Percentiles rank a stretch among this genome's conserved stretches.
Evolutionary conservation across 2,329 filamentous ascomycete genomes (phyloP).

Genomic region (Harringtonia lauricola): DNA sequence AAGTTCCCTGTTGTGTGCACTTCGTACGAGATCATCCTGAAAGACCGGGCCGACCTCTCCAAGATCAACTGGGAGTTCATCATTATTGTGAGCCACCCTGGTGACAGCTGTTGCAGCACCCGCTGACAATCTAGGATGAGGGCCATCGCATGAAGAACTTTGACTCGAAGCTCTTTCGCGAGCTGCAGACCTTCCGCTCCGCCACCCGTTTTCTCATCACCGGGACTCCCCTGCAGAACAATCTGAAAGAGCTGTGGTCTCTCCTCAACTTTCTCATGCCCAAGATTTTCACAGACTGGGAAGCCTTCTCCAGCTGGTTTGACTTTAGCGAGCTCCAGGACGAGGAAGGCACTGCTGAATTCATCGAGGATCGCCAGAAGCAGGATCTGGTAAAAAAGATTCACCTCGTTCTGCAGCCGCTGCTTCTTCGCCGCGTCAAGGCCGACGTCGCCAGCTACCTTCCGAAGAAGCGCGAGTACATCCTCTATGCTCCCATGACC

Average conservation of each 20-base stretch:
- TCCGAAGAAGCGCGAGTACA: constrained; percentile 95
- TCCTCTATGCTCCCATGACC: constrained; percentile 87
- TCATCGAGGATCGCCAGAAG: constrained; percentile 68
- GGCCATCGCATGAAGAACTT: constrained; percentile 96
- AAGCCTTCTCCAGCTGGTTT: constrained; percentile 92
- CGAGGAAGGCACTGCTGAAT: constrained; percentile 64
- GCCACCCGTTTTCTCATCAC: constrained; percentile 88
- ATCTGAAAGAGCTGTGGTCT: constrained; percentile 89
- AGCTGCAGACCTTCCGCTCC: constrained; percentile 78
- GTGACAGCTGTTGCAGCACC: neutral
- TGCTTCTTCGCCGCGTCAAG: constrained; percentile 80
- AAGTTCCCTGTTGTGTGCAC: constrained; percentile 90
- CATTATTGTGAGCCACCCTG: constrained; percentile 56
- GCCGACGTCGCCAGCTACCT: constrained; percentile 83
- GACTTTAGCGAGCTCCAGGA: constrained; percentile 90
- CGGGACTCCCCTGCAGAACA: constrained; percentile 91
- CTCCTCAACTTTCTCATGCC: constrained; percentile 87
- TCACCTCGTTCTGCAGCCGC: constrained; percentile 87
- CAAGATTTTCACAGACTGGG: constrained; percentile 84
- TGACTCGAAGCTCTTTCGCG: constrained; percentile 82
- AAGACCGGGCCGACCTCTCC: constrained; percentile 70
- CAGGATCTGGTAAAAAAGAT: constrained; percentile 76
- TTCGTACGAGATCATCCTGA: constrained; percentile 91
- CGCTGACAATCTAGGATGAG: constrained; percentile 53
- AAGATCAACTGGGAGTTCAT: constrained; percentile 95